Conservation (phyloP, 1,284 basidiomycete genomes). For the Papiliotrema laurentii region DNA sequence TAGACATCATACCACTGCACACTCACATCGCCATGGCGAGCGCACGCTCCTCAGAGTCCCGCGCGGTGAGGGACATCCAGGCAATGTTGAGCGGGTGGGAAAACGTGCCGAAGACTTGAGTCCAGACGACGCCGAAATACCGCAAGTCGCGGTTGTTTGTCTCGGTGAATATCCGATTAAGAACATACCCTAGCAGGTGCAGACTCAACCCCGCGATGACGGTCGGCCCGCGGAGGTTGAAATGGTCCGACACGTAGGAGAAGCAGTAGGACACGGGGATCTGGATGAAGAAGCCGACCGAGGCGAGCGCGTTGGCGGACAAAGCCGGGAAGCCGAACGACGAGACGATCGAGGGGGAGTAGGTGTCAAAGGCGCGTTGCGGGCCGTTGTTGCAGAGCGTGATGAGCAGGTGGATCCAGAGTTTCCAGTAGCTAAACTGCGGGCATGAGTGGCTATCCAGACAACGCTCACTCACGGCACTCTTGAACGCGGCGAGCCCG, state of each 20-base stretch:
- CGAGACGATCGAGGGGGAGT: constrained; percentile 32
- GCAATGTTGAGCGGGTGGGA: constrained; percentile 33
- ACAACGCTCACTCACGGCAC: constrained; percentile 6
- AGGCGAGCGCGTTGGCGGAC: constrained; percentile 27
- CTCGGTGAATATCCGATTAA: constrained; percentile 28
- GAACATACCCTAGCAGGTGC: constrained; percentile 25
- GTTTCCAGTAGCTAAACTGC: constrained; percentile 29
- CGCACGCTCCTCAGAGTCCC: constrained; percentile 23
- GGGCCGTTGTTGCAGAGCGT: constrained; percentile 33
- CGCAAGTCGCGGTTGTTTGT: constrained; percentile 10
- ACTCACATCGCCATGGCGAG: constrained; percentile 26
- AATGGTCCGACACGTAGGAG: constrained; percentile 27
- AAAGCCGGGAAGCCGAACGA: constrained; percentile 30
- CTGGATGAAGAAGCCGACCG: constrained; percentile 32
- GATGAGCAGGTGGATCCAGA: constrained; percentile 33
- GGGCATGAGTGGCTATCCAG: constrained; percentile 27
- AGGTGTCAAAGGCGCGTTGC: constrained; percentile 28
- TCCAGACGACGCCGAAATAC: constrained; percentile 30
- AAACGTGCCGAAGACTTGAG: constrained; percentile 27
- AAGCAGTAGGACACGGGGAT: constrained; percentile 27
- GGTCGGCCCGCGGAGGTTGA: constrained; percentile 23
- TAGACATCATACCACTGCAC: neutral
- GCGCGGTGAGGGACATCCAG: constrained; percentile 23
- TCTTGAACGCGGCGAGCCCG: constrained; percentile 17
- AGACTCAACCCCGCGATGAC: constrained; percentile 21